Evolutionary conservation across 2,329 filamentous ascomycete species (phyloP).

Genomic region (Fusarium luffae): DNA sequence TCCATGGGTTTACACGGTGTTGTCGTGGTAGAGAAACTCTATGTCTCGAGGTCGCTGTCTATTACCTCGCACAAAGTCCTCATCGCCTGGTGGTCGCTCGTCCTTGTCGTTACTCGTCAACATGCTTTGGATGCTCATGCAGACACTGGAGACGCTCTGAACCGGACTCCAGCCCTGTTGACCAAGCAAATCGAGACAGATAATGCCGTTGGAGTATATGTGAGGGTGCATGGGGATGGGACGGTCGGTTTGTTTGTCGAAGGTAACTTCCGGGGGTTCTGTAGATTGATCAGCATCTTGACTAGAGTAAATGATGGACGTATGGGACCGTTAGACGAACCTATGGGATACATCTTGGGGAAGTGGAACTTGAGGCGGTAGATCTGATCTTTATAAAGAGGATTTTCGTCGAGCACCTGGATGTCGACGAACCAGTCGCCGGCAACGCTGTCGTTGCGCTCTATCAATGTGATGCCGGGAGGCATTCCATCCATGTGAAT

Average conservation of each 20-base stretch:
- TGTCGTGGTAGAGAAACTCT: constrained; percentile 93
- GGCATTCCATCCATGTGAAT: constrained; percentile 66
- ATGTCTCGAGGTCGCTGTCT: constrained; percentile 86
- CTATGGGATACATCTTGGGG: constrained; percentile 86
- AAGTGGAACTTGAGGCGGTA: constrained; percentile 93
- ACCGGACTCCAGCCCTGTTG: constrained; percentile 93
- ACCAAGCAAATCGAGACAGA: constrained; percentile 93
- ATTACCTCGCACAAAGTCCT: constrained; percentile 87
- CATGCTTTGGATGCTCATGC: constrained; percentile 98
- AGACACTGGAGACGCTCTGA: constrained; percentile 95
- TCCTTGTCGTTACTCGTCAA: constrained; percentile 93
- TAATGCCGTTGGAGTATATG: constrained; percentile 98
- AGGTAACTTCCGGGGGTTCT: constrained; percentile 97
- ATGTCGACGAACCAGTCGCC: constrained; percentile 92
- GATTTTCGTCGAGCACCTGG: constrained; percentile 87
- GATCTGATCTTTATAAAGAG: constrained; percentile 81
- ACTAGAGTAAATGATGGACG: background rate
- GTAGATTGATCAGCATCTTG: constrained; percentile 21
- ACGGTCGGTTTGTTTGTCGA: constrained; percentile 72
- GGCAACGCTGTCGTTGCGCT: constrained; percentile 79
- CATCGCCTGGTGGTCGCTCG: constrained; percentile 89
- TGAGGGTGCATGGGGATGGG: constrained; percentile 95
- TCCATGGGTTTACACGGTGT: constrained; percentile 66
- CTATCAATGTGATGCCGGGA: constrained; percentile 80
- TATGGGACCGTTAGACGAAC: constrained; percentile 59